Percentiles rank a stretch among this genome's conserved stretches.
Evolutionary conservation across 1,284 basidiomycete genomes (phyloP).

Genomic region (Quambalaria eucalypti): DNA sequence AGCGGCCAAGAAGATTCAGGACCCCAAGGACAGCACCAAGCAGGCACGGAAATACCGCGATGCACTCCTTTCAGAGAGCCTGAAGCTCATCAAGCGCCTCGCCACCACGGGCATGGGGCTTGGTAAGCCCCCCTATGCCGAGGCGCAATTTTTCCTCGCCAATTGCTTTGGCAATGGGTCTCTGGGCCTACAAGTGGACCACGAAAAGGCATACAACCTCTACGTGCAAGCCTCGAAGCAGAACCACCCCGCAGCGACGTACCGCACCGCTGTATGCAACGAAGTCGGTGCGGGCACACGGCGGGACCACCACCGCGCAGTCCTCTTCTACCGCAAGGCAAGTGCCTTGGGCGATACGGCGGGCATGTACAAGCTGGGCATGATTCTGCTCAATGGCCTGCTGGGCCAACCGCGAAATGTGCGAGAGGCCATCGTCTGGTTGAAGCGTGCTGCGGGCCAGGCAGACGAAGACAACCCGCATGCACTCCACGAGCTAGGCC

Average conservation of each 20-base stretch:
- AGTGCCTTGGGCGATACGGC: slow-evolving; percentile 91
- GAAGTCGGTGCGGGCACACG: slow-evolving; percentile 98
- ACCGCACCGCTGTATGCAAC: slow-evolving; percentile 96
- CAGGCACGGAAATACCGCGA: slow-evolving; percentile 69
- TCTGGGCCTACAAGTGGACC: slow-evolving; percentile 86
- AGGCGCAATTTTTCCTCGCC: slow-evolving; percentile 98
- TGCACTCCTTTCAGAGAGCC: slow-evolving; percentile 70
- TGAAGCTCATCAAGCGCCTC: slow-evolving; percentile 84
- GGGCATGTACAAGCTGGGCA: slow-evolving; percentile 98
- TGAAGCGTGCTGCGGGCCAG: slow-evolving; percentile 87
- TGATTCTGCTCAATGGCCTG: slow-evolving; percentile 79
- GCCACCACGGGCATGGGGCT: slow-evolving; percentile 64
- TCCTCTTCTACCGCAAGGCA: slow-evolving; percentile 93
- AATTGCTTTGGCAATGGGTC: slow-evolving; percentile 94
- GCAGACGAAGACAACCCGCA: slow-evolving; percentile 98
- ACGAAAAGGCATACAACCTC: slow-evolving; percentile 95
- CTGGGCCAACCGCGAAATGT: slow-evolving; percentile 76
- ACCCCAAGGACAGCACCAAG: slow-evolving; percentile 37
- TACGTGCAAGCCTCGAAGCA: slow-evolving; percentile 96
- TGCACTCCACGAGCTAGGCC: slow-evolving; percentile 88
- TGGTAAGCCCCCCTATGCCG: slow-evolving; percentile 63
- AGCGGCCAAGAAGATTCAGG: slow-evolving; percentile 71
- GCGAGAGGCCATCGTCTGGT: slow-evolving; percentile 87
- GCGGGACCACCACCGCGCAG: slow-evolving; percentile 74
- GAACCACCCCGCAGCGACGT: slow-evolving; percentile 88